Evolutionary conservation across 345 rosid genomes (phyloP).

Genomic region (Lumnitzera littorea): DNA sequence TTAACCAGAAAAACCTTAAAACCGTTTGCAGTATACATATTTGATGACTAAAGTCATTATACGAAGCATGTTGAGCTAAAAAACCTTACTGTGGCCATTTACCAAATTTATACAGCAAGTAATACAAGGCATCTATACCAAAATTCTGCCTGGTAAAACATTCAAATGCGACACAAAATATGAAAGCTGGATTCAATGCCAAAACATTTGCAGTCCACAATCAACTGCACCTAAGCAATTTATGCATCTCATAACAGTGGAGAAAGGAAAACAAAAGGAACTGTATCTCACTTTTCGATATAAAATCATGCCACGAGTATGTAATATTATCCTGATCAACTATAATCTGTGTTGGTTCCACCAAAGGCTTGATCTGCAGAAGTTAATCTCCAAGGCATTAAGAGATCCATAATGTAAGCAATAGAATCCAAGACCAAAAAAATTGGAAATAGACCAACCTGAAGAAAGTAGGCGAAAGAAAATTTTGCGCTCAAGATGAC

Average conservation of each 20-base stretch:
- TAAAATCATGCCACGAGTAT: constrained; percentile 98
- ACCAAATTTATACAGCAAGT: no score
- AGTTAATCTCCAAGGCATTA: constrained; percentile 4
- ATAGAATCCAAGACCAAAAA: neutral
- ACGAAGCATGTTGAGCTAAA: no score
- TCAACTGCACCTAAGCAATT: neutral
- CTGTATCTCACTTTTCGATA: constrained; percentile 55
- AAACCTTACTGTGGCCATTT: no score
- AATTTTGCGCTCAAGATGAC: constrained; percentile 72
- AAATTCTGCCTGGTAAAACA: no score
- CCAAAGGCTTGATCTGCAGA: constrained; percentile 82
- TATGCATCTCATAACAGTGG: neutral
- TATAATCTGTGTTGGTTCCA: constrained; percentile 60
- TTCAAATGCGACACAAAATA: neutral
- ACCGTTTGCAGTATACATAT: no score
- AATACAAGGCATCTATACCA: no score
- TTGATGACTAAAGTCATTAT: no score
- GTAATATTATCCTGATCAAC: constrained; percentile 34
- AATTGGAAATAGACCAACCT: constrained; percentile 32
- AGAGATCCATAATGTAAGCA: neutral
- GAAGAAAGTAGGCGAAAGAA: constrained; percentile 86
- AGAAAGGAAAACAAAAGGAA: neutral
- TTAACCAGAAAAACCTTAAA: no score
- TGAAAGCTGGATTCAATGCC: neutral
- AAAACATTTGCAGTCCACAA: neutral